Evolutionary conservation across 2,329 filamentous ascomycete species (phyloP), one percentile per base, ranked within the genome.

Genomic region (Alternaria viburni): DNA sequence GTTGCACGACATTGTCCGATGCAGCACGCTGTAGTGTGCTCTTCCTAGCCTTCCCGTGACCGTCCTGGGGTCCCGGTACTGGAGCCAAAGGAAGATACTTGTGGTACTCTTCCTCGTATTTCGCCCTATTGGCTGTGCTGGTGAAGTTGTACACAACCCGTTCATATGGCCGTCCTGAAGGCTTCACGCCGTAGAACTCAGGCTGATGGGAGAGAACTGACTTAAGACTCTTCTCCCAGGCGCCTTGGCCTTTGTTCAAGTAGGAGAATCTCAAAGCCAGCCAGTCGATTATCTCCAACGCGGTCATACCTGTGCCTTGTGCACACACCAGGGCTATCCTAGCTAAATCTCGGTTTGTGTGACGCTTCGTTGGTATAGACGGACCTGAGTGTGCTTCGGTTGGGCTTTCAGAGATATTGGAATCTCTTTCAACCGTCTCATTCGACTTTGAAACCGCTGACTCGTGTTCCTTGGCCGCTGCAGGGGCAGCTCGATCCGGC

Each of bases 251-350:
- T 26, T 57, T 57, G 21, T 19, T 41, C 44, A 73, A 62, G 41
- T 57, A 45, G 10, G 66, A 50, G 44, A 73, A 67, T 10, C n/a
- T 59, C 13, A 49, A 43, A 10, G 54, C 52, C 36, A 69, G 41
- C 68, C 68, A 70, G 43, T 59, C 54, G 19, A 59, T 32, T 10
- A 64, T 62, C 17, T 70, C 54, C 21, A 49, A 44, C 13, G 58
- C 47, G 19, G 66, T 67, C 61, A 67, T 51, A n/a, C 32, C 15
- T 15, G 47, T 28, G 12, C 64, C 66, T 21, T 61, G 50, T 9
- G 66, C 64, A 61, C 62, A 59, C n/a, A 61, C 64, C 12, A 69
- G 26, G 4, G 68, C 68, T 56, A 69, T 69, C 19, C 21, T 61
- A n/a, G 62, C 60, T 26, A 69, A 43, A 17, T 69, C 55, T 13